Conservation (phyloP, 352 stramenopile species). For the Globisporangium barbulae region DNA sequence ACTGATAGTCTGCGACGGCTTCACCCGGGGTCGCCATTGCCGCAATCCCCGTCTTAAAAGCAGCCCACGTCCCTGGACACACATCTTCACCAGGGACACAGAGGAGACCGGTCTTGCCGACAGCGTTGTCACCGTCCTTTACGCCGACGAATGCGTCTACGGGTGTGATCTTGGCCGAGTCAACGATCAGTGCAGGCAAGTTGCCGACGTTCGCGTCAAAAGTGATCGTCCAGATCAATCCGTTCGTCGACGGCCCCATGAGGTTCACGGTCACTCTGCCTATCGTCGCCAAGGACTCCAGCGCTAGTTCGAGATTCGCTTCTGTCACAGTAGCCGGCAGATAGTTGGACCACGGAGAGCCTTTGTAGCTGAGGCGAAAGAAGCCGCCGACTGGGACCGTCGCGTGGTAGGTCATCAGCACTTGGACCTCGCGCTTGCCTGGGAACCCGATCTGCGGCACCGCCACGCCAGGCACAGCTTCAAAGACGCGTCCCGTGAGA, state of each 20-base stretch:
- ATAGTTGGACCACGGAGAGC: slow-evolving; percentile 67
- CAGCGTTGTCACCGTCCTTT: slow-evolving; percentile 80
- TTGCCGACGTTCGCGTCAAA: slow-evolving; percentile 74
- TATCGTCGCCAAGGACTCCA: slow-evolving; percentile 65
- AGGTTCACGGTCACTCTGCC: slow-evolving; percentile 49
- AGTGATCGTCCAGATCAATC: slow-evolving; percentile 72
- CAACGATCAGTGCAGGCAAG: slow-evolving; percentile 39
- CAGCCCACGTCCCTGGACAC: slow-evolving; percentile 49
- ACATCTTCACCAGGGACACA: slow-evolving; percentile 46
- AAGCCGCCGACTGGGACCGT: slow-evolving; percentile 41
- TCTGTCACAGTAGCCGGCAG: slow-evolving; percentile 37
- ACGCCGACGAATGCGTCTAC: slow-evolving; percentile 40
- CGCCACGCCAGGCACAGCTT: slow-evolving; percentile 42
- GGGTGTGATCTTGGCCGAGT: slow-evolving; percentile 59
- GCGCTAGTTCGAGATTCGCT: slow-evolving; percentile 42
- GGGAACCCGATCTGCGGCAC: slow-evolving; percentile 45
- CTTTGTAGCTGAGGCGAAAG: slow-evolving; percentile 74
- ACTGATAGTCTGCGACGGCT: slow-evolving; percentile 52
- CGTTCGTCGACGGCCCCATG: slow-evolving; percentile 29
- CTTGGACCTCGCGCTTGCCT: slow-evolving; percentile 67
- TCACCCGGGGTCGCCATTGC: slow-evolving; percentile 41
- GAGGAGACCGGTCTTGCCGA: slow-evolving; percentile 32
- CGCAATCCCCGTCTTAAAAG: slow-evolving; percentile 32
- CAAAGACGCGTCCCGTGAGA: slow-evolving; percentile 43
- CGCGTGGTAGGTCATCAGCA: slow-evolving; percentile 57